A percentile compares a stretch with the other conserved stretches of the same genome.
These are phyloP conservation scores for Rhypophila decipiens DNA, from an alignment of 495 filamentous ascomycete species.

Conservation along the genomic window DNA sequence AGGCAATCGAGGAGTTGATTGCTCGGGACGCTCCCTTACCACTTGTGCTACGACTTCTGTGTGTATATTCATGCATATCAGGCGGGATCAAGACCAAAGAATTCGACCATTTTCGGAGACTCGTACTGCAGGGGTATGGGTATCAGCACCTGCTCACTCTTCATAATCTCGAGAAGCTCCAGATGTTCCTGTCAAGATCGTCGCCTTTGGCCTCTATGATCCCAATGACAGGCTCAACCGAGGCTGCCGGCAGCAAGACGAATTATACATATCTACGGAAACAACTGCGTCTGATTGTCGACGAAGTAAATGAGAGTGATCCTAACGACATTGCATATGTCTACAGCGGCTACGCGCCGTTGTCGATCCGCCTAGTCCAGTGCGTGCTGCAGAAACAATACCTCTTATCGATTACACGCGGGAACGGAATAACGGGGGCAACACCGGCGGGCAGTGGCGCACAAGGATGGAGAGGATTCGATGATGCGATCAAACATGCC, in stretches of 20 bases:
- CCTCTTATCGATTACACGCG: slow-evolving; percentile 61
- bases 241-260: slow-evolving; percentile 61
- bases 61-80: slow-evolving; percentile 83
- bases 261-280: slow-evolving; percentile 87
- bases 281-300: slow-evolving; percentile 79
- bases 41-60: slow-evolving; percentile 76
- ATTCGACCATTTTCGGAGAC: slow-evolving; percentile 79
- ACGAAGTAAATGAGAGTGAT: slow-evolving; percentile 96
- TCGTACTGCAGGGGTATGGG: slow-evolving; percentile 88
- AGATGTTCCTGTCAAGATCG: slow-evolving; percentile 66
- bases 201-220: slow-evolving; percentile 66
- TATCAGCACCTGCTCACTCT: slow-evolving; percentile 91
- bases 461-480: slow-evolving; percentile 85
- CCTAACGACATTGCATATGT: slow-evolving; percentile 95
- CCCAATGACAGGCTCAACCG: slow-evolving; percentile 51
- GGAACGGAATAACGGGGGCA: slow-evolving; percentile 41
- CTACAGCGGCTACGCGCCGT: slow-evolving; percentile 92
- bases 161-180: slow-evolving; percentile 81
- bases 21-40: slow-evolving; percentile 73
- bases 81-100: slow-evolving; percentile 84
- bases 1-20: slow-evolving; percentile 88
- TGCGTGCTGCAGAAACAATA: slow-evolving; percentile 87
- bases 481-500: slow-evolving; percentile 78
- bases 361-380: slow-evolving; percentile 92
- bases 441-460: slow-evolving; percentile 48